Evolutionary conservation across 768 basidiomycete genomes (phyloP).

Genomic region (Mycena rosella): DNA sequence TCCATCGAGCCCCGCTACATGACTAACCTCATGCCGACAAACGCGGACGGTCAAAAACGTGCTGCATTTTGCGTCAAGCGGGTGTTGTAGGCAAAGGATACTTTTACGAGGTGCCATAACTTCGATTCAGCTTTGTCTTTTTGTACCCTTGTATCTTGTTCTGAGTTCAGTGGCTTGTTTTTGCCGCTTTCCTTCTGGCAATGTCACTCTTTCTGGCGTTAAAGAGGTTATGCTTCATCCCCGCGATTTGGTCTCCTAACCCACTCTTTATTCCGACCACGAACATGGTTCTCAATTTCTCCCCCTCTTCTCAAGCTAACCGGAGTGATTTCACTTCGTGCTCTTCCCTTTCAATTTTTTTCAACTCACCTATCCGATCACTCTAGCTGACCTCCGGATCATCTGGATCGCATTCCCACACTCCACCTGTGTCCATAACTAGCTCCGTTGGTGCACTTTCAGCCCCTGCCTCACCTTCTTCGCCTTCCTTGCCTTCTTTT

Average conservation of each 20-base stretch:
- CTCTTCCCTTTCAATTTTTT: constrained; percentile 10
- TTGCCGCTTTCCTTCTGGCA: constrained; percentile 23
- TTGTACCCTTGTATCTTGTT: constrained; percentile 23
- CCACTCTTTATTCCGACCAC: constrained; percentile 14
- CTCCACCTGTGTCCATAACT: too few species aligned
- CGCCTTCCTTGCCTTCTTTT: too few species aligned
- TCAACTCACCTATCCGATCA: constrained; percentile 3
- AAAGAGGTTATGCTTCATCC: constrained; percentile 10
- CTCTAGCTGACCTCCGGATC: too few species aligned
- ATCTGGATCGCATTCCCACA: too few species aligned
- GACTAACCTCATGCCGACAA: constrained; percentile 26
- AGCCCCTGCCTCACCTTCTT: too few species aligned
- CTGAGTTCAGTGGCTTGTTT: constrained; percentile 14
- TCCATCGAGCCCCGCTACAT: constrained; percentile 24
- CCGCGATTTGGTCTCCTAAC: constrained; percentile 14
- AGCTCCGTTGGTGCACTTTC: too few species aligned
- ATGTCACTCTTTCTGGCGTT: constrained; percentile 17
- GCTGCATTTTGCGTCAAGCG: constrained; percentile 28
- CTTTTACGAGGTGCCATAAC: constrained; percentile 16
- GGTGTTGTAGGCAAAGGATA: constrained; percentile 27
- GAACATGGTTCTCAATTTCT: constrained; percentile 12
- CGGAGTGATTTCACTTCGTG: constrained; percentile 18
- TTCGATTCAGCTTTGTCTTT: constrained; percentile 19
- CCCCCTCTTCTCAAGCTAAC: constrained; percentile 17
- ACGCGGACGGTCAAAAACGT: constrained; percentile 24